phyloP scores from a whole-genome alignment of 257 asterid species.

The Cruciata laevipes region DNA sequence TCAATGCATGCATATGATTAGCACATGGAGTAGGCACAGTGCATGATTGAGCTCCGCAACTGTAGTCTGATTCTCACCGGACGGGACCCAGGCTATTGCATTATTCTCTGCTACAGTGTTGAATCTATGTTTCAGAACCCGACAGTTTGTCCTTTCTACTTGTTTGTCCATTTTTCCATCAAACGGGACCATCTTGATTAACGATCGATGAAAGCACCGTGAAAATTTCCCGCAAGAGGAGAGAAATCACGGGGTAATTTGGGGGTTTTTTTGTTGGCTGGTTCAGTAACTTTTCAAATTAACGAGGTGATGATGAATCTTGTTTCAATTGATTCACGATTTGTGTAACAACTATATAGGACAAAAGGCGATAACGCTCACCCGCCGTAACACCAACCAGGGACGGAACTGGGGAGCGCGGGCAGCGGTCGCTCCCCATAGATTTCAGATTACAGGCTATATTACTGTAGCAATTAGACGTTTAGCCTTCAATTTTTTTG shows the following conservation, averaged over 20 bases:
- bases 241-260: not conserved
- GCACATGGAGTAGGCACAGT: not conserved
- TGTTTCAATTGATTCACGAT: too few relatives aligned
- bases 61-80: not conserved
- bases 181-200: not conserved
- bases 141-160: constrained; percentile 1
- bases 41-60: not conserved
- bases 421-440: too few relatives aligned
- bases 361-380: too few relatives aligned
- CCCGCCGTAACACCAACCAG: too few relatives aligned
- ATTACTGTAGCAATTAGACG: too few relatives aligned
- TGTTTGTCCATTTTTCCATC: not conserved
- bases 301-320: not conserved
- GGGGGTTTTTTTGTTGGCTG: not conserved
- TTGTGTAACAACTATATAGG: too few relatives aligned
- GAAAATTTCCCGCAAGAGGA: not conserved
- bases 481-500: too few relatives aligned
- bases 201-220: not conserved
- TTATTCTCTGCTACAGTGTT: not conserved
- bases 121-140: not conserved
- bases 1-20: not conserved
- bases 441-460: too few relatives aligned
- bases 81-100: not conserved
- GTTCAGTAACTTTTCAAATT: not conserved
- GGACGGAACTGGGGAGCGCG: too few relatives aligned